A percentile compares a stretch with the other conserved stretches of the same genome.
Conservation (phyloP, 495 filamentous ascomycete genomes). For the Baudoinia panamericana region DNA sequence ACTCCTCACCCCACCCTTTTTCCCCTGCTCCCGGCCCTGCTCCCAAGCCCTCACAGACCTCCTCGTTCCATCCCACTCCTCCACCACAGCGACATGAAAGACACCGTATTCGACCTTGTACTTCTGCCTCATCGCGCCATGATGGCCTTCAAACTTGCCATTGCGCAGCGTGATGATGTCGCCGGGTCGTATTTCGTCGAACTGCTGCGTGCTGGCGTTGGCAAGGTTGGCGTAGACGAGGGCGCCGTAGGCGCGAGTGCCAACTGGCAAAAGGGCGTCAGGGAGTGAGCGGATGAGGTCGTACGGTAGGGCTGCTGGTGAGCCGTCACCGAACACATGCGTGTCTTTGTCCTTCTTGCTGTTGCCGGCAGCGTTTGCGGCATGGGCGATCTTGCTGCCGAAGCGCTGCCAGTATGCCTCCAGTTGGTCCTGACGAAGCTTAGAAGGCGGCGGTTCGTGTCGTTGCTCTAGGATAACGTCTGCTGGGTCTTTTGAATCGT, state of each 20-base stretch:
- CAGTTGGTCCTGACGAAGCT: conserved; percentile 82
- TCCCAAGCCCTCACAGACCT: conserved; percentile 96
- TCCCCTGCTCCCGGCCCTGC: conserved; percentile 85
- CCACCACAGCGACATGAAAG: conserved; percentile 87
- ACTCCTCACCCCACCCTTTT: conserved; percentile 71
- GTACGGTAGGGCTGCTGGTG: conserved; percentile 57
- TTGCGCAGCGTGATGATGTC: conserved; percentile 92
- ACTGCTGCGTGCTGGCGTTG: conserved; percentile 77
- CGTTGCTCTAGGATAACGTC: conserved; percentile 69
- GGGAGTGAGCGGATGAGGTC: conserved; percentile 64
- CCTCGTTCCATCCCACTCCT: conserved; percentile 97
- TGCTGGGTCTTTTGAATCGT: conserved; percentile 58
- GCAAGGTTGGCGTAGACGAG: conserved; percentile 87
- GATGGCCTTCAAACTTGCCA: conserved; percentile 88
- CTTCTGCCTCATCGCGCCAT: conserved; percentile 87
- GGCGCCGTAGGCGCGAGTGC: conserved; percentile 77
- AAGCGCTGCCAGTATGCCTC: conserved; percentile 69
- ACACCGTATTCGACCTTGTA: conserved; percentile 81
- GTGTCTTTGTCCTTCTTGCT: conserved; percentile 55
- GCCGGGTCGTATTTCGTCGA: conserved; percentile 87
- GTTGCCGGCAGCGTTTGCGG: conserved; percentile 34
- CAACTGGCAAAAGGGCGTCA: conserved; percentile 66
- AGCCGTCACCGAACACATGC: conserved; percentile 73
- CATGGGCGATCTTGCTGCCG: conserved; percentile 59
- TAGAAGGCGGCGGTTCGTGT: conserved; percentile 72